Percentiles rank a stretch among this genome's conserved stretches.
These are phyloP conservation scores for Euphorbia celastroides DNA, from an alignment of 441 rosid species.

Conservation along the genomic window DNA sequence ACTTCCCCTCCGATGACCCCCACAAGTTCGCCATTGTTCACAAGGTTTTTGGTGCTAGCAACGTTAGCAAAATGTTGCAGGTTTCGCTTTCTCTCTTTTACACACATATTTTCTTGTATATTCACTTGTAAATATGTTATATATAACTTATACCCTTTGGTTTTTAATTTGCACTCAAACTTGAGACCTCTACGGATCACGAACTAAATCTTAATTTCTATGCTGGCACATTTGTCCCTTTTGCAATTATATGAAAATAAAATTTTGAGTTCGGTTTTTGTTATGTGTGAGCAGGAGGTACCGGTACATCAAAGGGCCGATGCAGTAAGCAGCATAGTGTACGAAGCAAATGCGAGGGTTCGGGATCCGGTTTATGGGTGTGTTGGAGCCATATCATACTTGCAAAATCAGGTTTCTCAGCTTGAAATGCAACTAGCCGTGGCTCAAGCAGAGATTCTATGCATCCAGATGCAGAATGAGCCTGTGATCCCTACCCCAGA, in stretches of 20 bases:
- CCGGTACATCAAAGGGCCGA: constrained; percentile 80
- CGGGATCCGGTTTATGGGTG: constrained; percentile 95
- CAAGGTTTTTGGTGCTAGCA: constrained; percentile 93
- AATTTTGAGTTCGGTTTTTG: neutral
- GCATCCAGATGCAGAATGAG: constrained; percentile 77
- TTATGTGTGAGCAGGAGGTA: constrained; percentile 56
- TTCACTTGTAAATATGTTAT: no score
- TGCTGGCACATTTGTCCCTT: no score
- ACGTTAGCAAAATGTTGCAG: constrained; percentile 94
- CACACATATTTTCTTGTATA: no score
- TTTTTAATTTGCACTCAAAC: no score
- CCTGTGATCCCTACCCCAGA: constrained; percentile 27
- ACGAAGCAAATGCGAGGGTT: constrained; percentile 85
- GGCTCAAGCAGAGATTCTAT: constrained; percentile 83
- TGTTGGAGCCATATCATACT: constrained; percentile 78
- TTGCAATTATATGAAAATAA: no score
- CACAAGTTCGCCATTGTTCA: constrained; percentile 90
- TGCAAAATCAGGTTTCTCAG: constrained; percentile 84
- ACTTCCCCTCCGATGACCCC: constrained; percentile 88
- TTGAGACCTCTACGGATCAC: no score
- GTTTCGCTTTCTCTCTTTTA: constrained; percentile 28
- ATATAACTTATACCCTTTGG: no score
- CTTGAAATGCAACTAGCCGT: constrained; percentile 89
- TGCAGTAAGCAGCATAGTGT: constrained; percentile 85
- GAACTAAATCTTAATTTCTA: no score